Conservation (phyloP, 805 yeast genomes). For the Myxozyma melibiosi region DNA sequence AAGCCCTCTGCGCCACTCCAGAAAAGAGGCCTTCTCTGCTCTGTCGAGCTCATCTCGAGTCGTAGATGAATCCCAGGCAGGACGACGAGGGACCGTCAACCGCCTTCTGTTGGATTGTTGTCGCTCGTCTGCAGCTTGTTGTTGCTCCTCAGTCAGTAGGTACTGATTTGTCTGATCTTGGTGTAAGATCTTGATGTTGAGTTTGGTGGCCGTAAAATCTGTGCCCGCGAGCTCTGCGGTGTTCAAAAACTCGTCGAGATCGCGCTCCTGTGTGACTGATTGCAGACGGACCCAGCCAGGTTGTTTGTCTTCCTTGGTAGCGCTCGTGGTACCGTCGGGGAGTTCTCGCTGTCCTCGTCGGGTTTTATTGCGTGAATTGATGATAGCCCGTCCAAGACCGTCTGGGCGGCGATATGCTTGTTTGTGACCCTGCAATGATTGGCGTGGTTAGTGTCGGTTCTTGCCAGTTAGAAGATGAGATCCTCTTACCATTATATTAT, state of each 20-base stretch:
- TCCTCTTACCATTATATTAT: no score
- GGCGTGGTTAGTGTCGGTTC: not conserved
- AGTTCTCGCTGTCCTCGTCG: slow-evolving; percentile 14
- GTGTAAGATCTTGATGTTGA: slow-evolving; percentile 80
- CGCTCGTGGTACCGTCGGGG: slow-evolving; percentile 19
- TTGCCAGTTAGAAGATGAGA: no score
- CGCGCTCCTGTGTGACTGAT: slow-evolving; percentile 92
- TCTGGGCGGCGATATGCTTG: slow-evolving; percentile 24
- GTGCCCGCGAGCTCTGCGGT: slow-evolving; percentile 96
- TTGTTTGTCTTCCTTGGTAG: slow-evolving; percentile 38
- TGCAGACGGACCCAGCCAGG: slow-evolving; percentile 87
- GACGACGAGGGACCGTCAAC: slow-evolving; percentile 91
- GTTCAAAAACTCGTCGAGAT: slow-evolving; percentile 89
- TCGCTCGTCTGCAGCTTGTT: slow-evolving; percentile 60
- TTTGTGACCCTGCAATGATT: slow-evolving; percentile 25
- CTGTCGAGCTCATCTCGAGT: slow-evolving; percentile 78
- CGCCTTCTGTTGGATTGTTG: slow-evolving; percentile 55
- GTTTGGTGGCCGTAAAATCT: slow-evolving; percentile 91
- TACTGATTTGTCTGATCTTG: slow-evolving; percentile 60
- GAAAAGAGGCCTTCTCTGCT: slow-evolving; percentile 84
- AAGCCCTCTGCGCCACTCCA: slow-evolving; percentile 90
- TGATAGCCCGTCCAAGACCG: slow-evolving; percentile 33
- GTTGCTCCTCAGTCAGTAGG: slow-evolving; percentile 61
- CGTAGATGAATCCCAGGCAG: slow-evolving; percentile 74
- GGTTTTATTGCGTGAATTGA: slow-evolving; percentile 23